Percentiles rank a stretch among this genome's conserved stretches.
Conservation (phyloP, 2,329 filamentous ascomycete species). For the Diaporthe citriasiana region DNA sequence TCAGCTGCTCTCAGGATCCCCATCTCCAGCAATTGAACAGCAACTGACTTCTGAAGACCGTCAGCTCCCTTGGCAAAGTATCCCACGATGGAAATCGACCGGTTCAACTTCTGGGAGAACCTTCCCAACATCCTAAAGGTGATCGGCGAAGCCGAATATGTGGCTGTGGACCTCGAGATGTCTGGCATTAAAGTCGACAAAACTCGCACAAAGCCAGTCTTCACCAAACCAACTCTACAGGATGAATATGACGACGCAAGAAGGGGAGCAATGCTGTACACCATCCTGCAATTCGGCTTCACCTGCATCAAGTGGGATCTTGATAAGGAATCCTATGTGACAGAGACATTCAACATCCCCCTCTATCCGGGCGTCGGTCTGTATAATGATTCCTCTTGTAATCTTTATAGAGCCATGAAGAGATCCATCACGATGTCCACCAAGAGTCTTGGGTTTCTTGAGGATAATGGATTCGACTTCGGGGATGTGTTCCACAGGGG, state of each 20-base stretch:
- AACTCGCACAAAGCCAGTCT: neutral
- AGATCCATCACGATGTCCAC: conserved; percentile 50
- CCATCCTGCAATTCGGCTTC: conserved; percentile 55
- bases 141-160: conserved; percentile 50
- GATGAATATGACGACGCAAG: conserved; percentile 49
- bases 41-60: neutral
- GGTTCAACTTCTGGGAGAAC: conserved; percentile 48
- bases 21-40: neutral
- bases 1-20: neutral
- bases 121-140: conserved; percentile 50
- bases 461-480: conserved; percentile 47
- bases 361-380: conserved; percentile 50
- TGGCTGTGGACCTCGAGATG: conserved; percentile 57
- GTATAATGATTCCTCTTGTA: conserved; percentile 10
- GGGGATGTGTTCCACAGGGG: conserved; percentile 47
- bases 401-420: conserved; percentile 46
- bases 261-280: conserved; percentile 49
- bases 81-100: conserved; percentile 48
- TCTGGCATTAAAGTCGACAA: conserved; percentile 49
- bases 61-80: neutral
- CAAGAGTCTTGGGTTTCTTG: conserved; percentile 50
- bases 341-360: conserved; percentile 50
- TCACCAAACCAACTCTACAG: conserved; percentile 36
- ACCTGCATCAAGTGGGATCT: conserved; percentile 50
- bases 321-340: conserved; percentile 43